Evolutionary conservation across 495 filamentous ascomycete species (phyloP).

Genomic region (Daldinia childiae): DNA sequence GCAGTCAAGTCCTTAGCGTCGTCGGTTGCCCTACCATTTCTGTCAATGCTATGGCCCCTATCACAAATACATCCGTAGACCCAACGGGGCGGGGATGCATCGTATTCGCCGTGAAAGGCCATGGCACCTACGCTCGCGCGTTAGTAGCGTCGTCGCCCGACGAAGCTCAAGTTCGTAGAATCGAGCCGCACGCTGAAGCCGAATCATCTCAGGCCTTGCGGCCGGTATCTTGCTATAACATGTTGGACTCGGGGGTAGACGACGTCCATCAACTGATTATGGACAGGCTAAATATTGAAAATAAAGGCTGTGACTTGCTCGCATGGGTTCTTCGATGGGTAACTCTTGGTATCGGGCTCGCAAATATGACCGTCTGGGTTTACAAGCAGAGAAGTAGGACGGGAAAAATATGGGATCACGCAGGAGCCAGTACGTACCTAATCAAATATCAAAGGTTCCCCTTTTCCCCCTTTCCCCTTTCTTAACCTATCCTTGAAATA

Average conservation of each 20-base stretch:
- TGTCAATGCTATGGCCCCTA: slow-evolving; percentile 45
- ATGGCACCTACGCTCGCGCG: slow-evolving; percentile 64
- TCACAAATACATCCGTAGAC: slow-evolving; percentile 56
- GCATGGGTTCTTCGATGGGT: slow-evolving; percentile 73
- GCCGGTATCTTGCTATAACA: slow-evolving; percentile 52
- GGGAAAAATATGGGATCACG: slow-evolving; percentile 79
- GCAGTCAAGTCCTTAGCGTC: slow-evolving; percentile 51
- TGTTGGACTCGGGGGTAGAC: slow-evolving; percentile 54
- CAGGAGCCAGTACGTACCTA: slow-evolving; percentile 59
- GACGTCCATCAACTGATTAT: slow-evolving; percentile 60
- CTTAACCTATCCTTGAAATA: not conserved
- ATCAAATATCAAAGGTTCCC: not conserved
- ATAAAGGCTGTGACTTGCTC: slow-evolving; percentile 66
- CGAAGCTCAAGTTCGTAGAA: slow-evolving; percentile 30
- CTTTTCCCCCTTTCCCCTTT: not conserved
- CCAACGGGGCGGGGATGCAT: slow-evolving; percentile 65
- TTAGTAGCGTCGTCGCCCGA: slow-evolving; percentile 42
- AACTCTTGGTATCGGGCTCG: slow-evolving; percentile 66
- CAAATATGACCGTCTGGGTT: slow-evolving; percentile 70
- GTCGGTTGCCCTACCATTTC: slow-evolving; percentile 69
- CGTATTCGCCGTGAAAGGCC: slow-evolving; percentile 63
- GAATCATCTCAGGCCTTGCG: slow-evolving; percentile 47
- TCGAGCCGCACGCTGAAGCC: slow-evolving; percentile 40
- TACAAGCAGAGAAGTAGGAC: slow-evolving; percentile 60
- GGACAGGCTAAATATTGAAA: slow-evolving; percentile 55